These are phyloP conservation scores for Aspergillus jensenii DNA, from an alignment of 2,329 filamentous ascomycete genomes.

Conservation along the genomic window DNA sequence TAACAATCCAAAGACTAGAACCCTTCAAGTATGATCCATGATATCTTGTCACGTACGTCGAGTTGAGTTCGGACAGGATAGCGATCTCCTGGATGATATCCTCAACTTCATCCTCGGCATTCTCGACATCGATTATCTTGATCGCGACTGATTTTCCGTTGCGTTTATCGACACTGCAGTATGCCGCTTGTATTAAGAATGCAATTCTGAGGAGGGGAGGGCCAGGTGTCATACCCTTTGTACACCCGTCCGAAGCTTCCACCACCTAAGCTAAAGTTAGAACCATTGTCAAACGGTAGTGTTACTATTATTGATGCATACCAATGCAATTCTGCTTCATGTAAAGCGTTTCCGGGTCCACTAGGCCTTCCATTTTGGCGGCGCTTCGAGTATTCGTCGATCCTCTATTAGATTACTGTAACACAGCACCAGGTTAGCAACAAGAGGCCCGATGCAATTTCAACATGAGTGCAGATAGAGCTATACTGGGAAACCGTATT, in stretches of 20 bases:
- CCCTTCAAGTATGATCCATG: conserved; percentile 96
- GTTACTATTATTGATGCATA: conserved; percentile 41
- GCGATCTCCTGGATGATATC: conserved; percentile 99
- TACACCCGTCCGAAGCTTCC: conserved; percentile 98
- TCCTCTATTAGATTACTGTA: neutral
- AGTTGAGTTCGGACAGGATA: conserved; percentile 93
- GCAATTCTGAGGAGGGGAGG: neutral
- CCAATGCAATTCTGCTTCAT: conserved; percentile 90
- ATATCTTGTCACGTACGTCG: conserved; percentile 95
- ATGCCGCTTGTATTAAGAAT: conserved; percentile 6
- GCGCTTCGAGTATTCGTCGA: conserved; percentile 7
- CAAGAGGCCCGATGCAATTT: neutral
- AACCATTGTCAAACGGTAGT: conserved; percentile 1
- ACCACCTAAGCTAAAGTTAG: conserved; percentile 61
- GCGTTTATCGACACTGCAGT: conserved; percentile 77
- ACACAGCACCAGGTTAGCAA: neutral
- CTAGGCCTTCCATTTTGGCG: conserved; percentile 49
- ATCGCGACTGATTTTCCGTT: conserved; percentile 94
- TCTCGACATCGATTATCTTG: conserved; percentile 98
- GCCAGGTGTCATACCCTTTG: conserved; percentile 69
- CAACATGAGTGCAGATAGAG: neutral
- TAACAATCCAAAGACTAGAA: conserved; percentile 97
- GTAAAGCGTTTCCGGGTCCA: conserved; percentile 88
- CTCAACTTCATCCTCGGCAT: conserved; percentile 97
- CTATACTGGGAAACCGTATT: neutral